Evolutionary conservation across 2,329 filamentous ascomycete species (phyloP), one percentile per base, ranked within the genome.

Genomic region (Ascochyta fabae): DNA sequence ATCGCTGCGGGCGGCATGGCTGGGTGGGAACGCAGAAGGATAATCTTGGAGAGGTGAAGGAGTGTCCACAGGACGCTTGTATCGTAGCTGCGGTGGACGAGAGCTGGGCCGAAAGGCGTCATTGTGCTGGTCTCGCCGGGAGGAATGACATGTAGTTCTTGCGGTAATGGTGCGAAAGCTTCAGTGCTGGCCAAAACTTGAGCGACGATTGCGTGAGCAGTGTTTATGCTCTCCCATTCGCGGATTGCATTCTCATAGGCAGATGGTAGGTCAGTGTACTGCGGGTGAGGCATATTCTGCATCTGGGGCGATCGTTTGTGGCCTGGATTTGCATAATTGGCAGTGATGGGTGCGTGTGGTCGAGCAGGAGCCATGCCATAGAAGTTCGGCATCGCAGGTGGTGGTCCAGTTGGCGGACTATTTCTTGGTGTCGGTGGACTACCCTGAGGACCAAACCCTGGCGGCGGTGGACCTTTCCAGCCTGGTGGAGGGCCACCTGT

Each of bases 1-100:
- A 96, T 92, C 33, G 92, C 90, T 8, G 93, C 88, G 0, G 94
- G 92, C 0, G 93, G 94, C 92, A 97, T 97, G 23, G 85, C 85
- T 0, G 95, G 95, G 64, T 97, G 93, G 1, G 88, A 83, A 31
- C 95, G 85, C 56, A 94, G 81, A n/a, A 95, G 83, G 49, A 93
- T 83, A 53, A 98, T 94, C 42, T 92, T 83, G 0, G 88, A 88
- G 81, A 94, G 91, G 75, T 96, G 90, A 73, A 91, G 93, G 61
- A 93, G 89, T 70, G 90, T 87, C 91, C 92, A 96, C 22, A 97
- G 82, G 31, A 91, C 89, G 3, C 90, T 91, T 60, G 98, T 89
- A n/a, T 89, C 88, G 72, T 92, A 94, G 2, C 90, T 94, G 27
- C 91, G 86, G 71, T 96, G 97, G 61, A 92, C 87, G 6, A 92